Evolutionary conservation across 2,329 filamentous ascomycete species (phyloP).

Genomic region (Xylariales sp.): DNA sequence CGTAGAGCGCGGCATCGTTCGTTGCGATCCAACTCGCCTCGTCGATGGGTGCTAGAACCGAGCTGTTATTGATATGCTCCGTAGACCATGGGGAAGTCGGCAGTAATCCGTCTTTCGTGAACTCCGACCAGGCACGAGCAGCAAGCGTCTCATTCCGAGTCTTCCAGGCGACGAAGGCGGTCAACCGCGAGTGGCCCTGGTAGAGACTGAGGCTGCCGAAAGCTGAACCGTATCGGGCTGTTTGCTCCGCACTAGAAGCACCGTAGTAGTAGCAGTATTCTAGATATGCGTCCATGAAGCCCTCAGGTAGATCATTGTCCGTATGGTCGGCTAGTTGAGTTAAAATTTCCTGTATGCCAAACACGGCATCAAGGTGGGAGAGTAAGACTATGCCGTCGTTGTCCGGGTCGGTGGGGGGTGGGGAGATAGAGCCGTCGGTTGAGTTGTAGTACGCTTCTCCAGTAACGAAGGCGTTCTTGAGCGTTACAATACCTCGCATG

Average conservation of each 20-base stretch:
- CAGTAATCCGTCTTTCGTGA: conserved; percentile 42
- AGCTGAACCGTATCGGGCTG: conserved; percentile 43
- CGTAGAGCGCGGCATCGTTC: conserved; percentile 53
- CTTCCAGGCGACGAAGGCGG: conserved; percentile 46
- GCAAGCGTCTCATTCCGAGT: conserved; percentile 42
- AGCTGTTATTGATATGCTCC: conserved; percentile 35
- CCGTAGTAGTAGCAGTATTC: conserved; percentile 58
- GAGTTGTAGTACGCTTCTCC: conserved; percentile 49
- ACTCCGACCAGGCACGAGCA: conserved; percentile 49
- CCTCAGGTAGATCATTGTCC: conserved; percentile 37
- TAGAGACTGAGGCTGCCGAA: conserved; percentile 44
- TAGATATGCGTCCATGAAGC: conserved; percentile 51
- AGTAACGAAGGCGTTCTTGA: conserved; percentile 56
- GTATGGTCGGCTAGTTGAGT: conserved; percentile 50
- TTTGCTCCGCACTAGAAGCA: conserved; percentile 44
- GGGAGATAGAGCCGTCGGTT: conserved; percentile 42
- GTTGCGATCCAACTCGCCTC: conserved; percentile 55
- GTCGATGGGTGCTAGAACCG: conserved; percentile 42
- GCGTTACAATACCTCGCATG: conserved; percentile 44
- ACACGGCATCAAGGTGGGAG: conserved; percentile 53
- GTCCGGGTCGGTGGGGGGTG: conserved; percentile 46
- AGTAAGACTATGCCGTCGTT: conserved; percentile 48
- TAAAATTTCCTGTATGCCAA: conserved; percentile 54
- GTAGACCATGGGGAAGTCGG: conserved; percentile 31
- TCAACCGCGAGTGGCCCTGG: conserved; percentile 55